Percentiles rank a stretch among this genome's conserved stretches.
Conservation (phyloP, 2,329 filamentous ascomycete species). For the Didymella sp. region DNA sequence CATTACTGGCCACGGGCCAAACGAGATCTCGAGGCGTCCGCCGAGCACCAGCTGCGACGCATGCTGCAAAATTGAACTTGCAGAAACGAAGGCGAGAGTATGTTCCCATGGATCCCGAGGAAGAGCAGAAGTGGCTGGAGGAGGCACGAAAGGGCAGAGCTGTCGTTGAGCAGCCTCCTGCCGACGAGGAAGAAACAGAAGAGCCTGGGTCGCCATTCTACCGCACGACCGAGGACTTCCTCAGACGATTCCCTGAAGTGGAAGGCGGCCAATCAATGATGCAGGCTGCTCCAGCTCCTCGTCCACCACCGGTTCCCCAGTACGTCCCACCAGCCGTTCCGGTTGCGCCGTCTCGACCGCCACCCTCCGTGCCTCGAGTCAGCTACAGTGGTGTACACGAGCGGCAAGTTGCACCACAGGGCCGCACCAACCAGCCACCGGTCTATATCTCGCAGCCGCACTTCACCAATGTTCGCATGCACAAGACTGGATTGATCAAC, state of each 20-base stretch:
- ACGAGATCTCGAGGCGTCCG: slow-evolving; percentile 58
- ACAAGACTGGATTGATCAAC: slow-evolving; percentile 79
- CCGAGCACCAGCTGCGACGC: slow-evolving; percentile 60
- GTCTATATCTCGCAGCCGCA: slow-evolving; percentile 56
- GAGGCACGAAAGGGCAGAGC: slow-evolving; percentile 73
- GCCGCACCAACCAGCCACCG: slow-evolving; percentile 48
- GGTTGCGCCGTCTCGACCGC: slow-evolving; percentile 64
- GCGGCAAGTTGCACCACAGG: slow-evolving; percentile 50
- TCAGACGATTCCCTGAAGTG: slow-evolving; percentile 78
- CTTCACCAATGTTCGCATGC: slow-evolving; percentile 56
- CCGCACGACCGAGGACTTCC: slow-evolving; percentile 81
- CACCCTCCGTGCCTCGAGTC: slow-evolving; percentile 62
- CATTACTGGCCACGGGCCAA: slow-evolving; percentile 56
- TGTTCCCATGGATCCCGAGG: slow-evolving; percentile 78
- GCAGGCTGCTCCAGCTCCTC: slow-evolving; percentile 48
- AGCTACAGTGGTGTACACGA: slow-evolving; percentile 85
- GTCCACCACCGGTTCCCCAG: slow-evolving; percentile 50
- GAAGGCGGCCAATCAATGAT: slow-evolving; percentile 65
- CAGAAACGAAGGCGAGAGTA: slow-evolving; percentile 64
- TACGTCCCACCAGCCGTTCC: slow-evolving; percentile 64
- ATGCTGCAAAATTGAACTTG: slow-evolving; percentile 61
- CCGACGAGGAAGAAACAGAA: slow-evolving; percentile 41
- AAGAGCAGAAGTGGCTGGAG: slow-evolving; percentile 81
- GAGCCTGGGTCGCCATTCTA: slow-evolving; percentile 54
- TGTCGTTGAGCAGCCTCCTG: slow-evolving; percentile 44